Evolutionary conservation across 495 filamentous ascomycete species (phyloP).

Genomic region (Podospora didyma): DNA sequence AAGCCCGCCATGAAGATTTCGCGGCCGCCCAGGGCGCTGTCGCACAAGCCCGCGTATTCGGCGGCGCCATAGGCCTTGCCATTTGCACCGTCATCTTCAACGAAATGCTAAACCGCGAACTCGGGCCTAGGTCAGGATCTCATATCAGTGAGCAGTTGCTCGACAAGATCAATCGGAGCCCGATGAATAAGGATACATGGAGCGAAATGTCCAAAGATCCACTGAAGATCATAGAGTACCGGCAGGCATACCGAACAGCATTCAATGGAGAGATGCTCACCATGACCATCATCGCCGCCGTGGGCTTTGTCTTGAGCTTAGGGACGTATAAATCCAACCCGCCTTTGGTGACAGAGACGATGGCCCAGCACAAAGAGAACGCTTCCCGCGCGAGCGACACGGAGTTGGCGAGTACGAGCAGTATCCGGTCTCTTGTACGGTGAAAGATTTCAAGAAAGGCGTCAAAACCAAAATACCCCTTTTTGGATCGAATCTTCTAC

Average conservation of each 20-base stretch:
- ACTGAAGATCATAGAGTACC: too few relatives aligned
- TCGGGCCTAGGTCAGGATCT: slow-evolving; percentile 15
- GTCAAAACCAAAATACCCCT: too few relatives aligned
- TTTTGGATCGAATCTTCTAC: too few relatives aligned
- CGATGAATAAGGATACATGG: slow-evolving; percentile 8
- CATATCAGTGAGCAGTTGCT: slow-evolving; percentile 15
- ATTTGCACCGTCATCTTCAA: slow-evolving; percentile 44
- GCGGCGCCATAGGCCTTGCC: slow-evolving; percentile 52
- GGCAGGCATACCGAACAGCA: slow-evolving; percentile 18
- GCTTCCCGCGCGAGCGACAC: slow-evolving; percentile 13
- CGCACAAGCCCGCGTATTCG: slow-evolving; percentile 54
- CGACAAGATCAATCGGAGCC: slow-evolving; percentile 15
- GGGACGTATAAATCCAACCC: slow-evolving; percentile 16
- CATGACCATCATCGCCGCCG: slow-evolving; percentile 22
- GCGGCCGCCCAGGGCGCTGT: slow-evolving; percentile 54
- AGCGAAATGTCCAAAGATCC: too few relatives aligned
- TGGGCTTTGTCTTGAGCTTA: slow-evolving; percentile 26
- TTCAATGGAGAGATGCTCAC: slow-evolving; percentile 24
- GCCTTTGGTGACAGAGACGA: slow-evolving; percentile 13
- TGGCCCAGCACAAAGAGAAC: slow-evolving; percentile 23
- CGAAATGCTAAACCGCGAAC: slow-evolving; percentile 5
- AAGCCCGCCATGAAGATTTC: slow-evolving; percentile 40
- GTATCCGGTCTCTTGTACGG: slow-evolving; percentile 20
- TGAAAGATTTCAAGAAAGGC: too few relatives aligned
- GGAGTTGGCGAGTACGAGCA: slow-evolving; percentile 26